Conservation (phyloP, 2,329 filamentous ascomycete genomes). For the Xylariaceae sp. region DNA sequence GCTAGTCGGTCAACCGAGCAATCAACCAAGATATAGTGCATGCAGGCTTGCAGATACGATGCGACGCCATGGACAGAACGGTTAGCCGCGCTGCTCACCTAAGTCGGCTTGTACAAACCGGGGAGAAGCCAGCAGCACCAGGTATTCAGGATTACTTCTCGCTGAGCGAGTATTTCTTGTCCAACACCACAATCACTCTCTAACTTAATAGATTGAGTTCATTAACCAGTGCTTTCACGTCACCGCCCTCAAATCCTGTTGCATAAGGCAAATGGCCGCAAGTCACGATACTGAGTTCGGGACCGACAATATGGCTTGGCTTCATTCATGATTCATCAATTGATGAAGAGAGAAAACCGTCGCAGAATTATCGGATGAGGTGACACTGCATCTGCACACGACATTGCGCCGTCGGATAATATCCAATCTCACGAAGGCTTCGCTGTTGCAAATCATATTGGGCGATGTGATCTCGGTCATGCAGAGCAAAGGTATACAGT, state of each 20-base stretch:
- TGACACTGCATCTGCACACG: constrained; percentile 26
- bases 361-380: constrained; percentile 26
- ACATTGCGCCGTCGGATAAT: constrained; percentile 12
- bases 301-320: constrained; percentile 17
- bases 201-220: neutral
- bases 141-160: constrained; percentile 2
- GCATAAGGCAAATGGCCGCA: constrained; percentile 10
- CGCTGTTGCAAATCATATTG: constrained; percentile 8
- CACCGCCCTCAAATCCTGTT: constrained; percentile 8
- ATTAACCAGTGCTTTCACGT: constrained; percentile 5
- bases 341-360: constrained; percentile 5
- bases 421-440: constrained; percentile 11
- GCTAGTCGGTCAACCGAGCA: neutral
- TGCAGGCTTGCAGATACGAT: constrained; percentile 11
- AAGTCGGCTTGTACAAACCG: constrained; percentile 27
- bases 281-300: constrained; percentile 14
- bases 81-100: constrained; percentile 13
- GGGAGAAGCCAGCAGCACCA: constrained; percentile 5
- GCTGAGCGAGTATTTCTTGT: constrained; percentile 16
- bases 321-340: constrained; percentile 7
- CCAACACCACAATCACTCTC: constrained; percentile 7
- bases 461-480: constrained; percentile 14
- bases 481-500: constrained; percentile 13
- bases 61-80: constrained; percentile 15
- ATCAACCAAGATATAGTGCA: constrained; percentile 1